Evolutionary conservation across 2,329 filamentous ascomycete genomes (phyloP), one percentile per base, ranked within the genome.

Genomic region (Fusarium sacchari): DNA sequence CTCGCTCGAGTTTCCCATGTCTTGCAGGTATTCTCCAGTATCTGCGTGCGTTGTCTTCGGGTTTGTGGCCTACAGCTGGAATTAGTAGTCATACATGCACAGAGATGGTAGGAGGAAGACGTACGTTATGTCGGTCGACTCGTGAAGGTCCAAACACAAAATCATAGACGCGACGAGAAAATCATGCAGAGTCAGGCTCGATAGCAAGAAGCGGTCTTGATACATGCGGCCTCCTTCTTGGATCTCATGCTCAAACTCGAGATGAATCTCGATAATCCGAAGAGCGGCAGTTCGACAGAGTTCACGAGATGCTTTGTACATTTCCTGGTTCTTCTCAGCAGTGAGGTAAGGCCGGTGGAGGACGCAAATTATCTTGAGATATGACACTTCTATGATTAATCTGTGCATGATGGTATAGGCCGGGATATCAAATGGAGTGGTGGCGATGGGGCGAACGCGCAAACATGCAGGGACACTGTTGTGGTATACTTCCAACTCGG

Each of bases 101-200:
- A 32, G 15, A 36, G 24, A 47, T 17, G 34, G 26, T 12, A 14
- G 36, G 5, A 50, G 20, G 37, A n/a, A 18, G 24, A 20, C 22
- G 50, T 79, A 84, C 84, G 76, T 81, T 69, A 80, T 81, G 26
- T 82, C 79, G 34, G 75, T 71, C 24, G 82, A 82, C 69, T 85
- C 84, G 30, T 80, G 82, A 18, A 87, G 78, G 69, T 88, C 86
- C 7, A 91, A 78, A 64, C 87, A 91, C 11, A 91, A 75, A 44
- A 91, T 86, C 87, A 90, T 91, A 18, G 88, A 85, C 0, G 89
- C 89, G 24, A 90, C 84, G 32, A 91, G 79, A 67, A 89, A 91
- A 71, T 90, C 87, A 39, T 89, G 87, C 28, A 87, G 80, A 10
- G 86, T 86, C 49, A 90, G 77, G 7, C 85, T 86, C 7, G 85